Evolutionary conservation across 148 eudicot genomes (phyloP).

Genomic region (Cornus florida): DNA sequence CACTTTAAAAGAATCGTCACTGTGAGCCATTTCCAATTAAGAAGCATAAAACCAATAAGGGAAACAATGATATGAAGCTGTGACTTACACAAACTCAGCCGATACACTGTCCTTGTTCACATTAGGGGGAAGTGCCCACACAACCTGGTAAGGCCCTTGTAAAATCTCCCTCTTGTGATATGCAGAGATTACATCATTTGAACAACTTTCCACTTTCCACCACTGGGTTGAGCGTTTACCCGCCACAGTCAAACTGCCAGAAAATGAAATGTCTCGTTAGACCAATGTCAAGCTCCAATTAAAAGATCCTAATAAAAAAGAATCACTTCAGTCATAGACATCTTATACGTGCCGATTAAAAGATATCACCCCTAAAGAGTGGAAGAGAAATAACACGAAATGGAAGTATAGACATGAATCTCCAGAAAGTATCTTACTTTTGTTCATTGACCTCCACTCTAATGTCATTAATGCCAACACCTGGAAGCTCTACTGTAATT

Average conservation of each 20-base stretch:
- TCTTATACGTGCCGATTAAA: not conserved
- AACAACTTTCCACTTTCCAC: conserved; percentile 21
- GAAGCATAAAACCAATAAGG: not conserved
- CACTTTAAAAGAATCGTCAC: not conserved
- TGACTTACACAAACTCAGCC: conserved; percentile 79
- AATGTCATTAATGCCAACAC: conserved; percentile 54
- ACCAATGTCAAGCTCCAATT: not conserved
- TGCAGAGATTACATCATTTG: conserved; percentile 31
- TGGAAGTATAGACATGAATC: not conserved
- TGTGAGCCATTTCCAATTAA: not conserved
- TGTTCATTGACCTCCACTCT: conserved; percentile 66
- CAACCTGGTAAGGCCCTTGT: conserved; percentile 59
- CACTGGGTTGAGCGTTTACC: conserved; percentile 46
- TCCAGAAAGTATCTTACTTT: conserved; percentile 33
- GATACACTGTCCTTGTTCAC: conserved; percentile 54
- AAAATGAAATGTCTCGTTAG: conserved; percentile 10
- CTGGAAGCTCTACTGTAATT: conserved; percentile 73
- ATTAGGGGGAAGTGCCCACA: conserved; percentile 64
- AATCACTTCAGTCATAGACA: not conserved
- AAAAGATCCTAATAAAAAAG: not conserved
- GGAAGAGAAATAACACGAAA: not conserved
- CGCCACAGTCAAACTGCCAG: conserved; percentile 54
- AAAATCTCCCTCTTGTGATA: conserved; percentile 67
- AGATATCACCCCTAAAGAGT: not conserved
- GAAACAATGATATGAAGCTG: conserved; percentile 1